Percentiles rank a stretch among this genome's conserved stretches.
Evolutionary conservation across 768 basidiomycete species (phyloP).

Genomic region (Lepiota brunneoincarnata): DNA sequence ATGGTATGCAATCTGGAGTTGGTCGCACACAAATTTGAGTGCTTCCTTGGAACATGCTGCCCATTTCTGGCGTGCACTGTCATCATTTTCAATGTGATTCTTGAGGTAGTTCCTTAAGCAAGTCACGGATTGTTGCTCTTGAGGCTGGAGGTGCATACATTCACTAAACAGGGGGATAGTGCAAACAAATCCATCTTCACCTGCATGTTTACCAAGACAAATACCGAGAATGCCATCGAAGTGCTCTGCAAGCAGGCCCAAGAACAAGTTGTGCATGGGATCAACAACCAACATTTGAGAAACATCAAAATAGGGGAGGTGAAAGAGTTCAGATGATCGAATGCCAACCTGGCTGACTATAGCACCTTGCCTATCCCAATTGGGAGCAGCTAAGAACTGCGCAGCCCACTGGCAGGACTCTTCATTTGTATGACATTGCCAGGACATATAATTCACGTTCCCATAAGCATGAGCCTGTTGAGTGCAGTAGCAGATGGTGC

Average conservation of each 20-base stretch:
- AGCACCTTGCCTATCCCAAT: not conserved
- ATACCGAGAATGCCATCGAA: conserved; percentile 20
- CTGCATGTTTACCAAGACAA: not conserved
- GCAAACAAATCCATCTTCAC: not conserved
- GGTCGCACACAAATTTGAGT: too few relatives aligned
- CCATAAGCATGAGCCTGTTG: conserved; percentile 14
- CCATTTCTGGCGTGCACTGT: too few relatives aligned
- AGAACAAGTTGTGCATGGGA: conserved; percentile 35
- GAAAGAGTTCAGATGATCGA: conserved; percentile 21
- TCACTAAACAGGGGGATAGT: not conserved
- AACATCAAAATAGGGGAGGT: conserved; percentile 34
- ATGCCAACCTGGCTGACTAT: conserved; percentile 22
- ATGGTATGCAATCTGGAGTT: too few relatives aligned
- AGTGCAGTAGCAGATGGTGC: conserved; percentile 21
- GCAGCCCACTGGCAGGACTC: conserved; percentile 16
- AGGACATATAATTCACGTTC: conserved; percentile 14
- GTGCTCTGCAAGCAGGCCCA: conserved; percentile 26
- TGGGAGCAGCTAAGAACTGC: conserved; percentile 17
- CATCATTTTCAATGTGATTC: too few relatives aligned
- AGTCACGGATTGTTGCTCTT: not conserved
- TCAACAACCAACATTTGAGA: conserved; percentile 27
- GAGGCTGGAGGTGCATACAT: not conserved
- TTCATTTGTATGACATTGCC: conserved; percentile 13
- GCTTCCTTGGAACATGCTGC: too few relatives aligned
- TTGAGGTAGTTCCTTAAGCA: not conserved